Evolutionary conservation across 1,139 yeast genomes (phyloP).

Genomic region (Debaryomyces robertsiae): DNA sequence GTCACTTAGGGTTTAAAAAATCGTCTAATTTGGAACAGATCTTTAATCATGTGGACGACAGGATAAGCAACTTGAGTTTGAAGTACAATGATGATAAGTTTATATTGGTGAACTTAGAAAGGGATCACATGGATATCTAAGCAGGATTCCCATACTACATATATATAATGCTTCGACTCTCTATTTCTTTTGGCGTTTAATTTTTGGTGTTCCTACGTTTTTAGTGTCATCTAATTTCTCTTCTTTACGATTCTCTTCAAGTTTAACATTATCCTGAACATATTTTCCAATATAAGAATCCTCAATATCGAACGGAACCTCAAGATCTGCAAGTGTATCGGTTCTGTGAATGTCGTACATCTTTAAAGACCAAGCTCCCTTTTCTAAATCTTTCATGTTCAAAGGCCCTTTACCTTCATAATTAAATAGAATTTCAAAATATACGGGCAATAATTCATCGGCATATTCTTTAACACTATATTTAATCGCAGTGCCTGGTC

Average conservation of each 20-base stretch:
- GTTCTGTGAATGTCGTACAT: slow-evolving; percentile 27
- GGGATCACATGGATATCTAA: slow-evolving; percentile 37
- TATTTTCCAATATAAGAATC: slow-evolving; percentile 16
- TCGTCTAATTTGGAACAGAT: slow-evolving; percentile 38
- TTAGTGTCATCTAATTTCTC: slow-evolving; percentile 10
- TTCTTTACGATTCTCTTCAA: slow-evolving; percentile 9
- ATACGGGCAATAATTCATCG: slow-evolving; percentile 34
- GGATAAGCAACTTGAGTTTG: slow-evolving; percentile 34
- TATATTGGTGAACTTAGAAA: slow-evolving; percentile 42
- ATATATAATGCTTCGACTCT: background rate
- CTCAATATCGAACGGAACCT: slow-evolving; percentile 22
- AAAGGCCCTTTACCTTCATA: slow-evolving; percentile 11
- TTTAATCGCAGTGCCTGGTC: slow-evolving; percentile 39
- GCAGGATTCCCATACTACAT: slow-evolving; percentile 4
- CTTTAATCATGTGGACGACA: slow-evolving; percentile 34
- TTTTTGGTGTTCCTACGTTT: slow-evolving; percentile 11
- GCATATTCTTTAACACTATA: slow-evolving; percentile 46
- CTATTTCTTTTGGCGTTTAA: slow-evolving; percentile 8
- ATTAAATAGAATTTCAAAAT: slow-evolving; percentile 19
- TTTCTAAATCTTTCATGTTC: slow-evolving; percentile 29
- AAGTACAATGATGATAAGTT: slow-evolving; percentile 37
- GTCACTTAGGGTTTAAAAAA: slow-evolving; percentile 28
- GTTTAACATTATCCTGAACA: slow-evolving; percentile 3
- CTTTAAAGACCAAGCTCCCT: slow-evolving; percentile 45
- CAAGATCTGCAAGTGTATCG: slow-evolving; percentile 29